phyloP scores from a whole-genome alignment of 2,329 filamentous ascomycete genomes.

The Lojkania enalia region DNA sequence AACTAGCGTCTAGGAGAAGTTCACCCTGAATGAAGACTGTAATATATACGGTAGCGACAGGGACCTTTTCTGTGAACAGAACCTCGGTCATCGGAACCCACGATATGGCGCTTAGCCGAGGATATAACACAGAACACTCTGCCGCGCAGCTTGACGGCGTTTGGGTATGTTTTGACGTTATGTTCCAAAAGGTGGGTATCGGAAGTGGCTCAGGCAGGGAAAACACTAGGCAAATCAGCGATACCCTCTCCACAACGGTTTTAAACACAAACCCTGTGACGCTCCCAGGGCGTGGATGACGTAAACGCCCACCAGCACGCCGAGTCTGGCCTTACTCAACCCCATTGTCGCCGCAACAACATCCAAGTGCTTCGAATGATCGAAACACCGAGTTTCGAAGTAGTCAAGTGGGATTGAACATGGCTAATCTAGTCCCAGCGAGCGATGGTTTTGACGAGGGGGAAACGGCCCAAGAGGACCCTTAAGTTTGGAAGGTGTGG shows the following conservation, averaged over 20 bases:
- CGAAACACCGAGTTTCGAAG: conserved; percentile 1
- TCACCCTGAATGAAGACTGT: conserved; percentile 4
- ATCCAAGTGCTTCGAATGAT: background rate
- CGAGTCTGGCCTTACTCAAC: conserved; percentile 5
- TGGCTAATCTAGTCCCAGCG: conserved; percentile 1
- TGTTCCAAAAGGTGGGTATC: conserved; percentile 4
- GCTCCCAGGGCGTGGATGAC: conserved; percentile 2
- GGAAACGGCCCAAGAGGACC: background rate
- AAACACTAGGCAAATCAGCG: background rate
- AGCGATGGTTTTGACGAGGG: conserved; percentile 10
- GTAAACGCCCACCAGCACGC: conserved; percentile 1
- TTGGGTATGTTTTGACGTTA: conserved; percentile 7
- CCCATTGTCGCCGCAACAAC: conserved; percentile 1
- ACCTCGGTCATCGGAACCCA: conserved; percentile 25
- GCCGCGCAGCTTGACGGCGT: conserved; percentile 4
- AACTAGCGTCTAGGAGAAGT: conserved; percentile 6
- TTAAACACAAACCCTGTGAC: conserved; percentile 5
- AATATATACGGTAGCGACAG: conserved; percentile 19
- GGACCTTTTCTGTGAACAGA: conserved; percentile 19
- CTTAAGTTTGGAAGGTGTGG: conserved; percentile 13
- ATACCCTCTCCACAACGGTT: background rate
- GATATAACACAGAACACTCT: conserved; percentile 11
- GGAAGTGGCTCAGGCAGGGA: no score
- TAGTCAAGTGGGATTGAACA: conserved; percentile 8
- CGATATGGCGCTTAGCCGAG: conserved; percentile 3